Evolutionary conservation across 345 rosid genomes (phyloP).

Genomic region (Syzygium jambos): DNA sequence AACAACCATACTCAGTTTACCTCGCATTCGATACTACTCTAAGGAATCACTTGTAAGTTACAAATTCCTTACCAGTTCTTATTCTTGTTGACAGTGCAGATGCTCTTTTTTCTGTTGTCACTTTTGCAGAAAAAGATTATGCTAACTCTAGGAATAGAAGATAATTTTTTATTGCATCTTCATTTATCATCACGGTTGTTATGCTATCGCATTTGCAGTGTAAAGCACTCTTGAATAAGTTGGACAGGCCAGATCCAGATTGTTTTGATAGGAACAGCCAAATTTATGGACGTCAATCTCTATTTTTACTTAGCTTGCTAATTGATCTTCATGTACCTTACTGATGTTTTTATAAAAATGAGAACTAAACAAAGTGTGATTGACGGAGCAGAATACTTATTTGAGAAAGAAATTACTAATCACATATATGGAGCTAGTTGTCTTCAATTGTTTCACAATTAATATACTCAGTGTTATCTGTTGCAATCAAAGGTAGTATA

Average conservation of each 20-base stretch:
- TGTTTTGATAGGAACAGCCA: neutral
- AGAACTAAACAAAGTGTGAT: neutral
- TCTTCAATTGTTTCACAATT: neutral
- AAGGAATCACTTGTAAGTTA: slow-evolving; percentile 76
- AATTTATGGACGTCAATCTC: neutral
- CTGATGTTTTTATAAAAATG: neutral
- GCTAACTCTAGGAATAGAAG: neutral
- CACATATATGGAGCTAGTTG: neutral
- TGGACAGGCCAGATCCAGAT: neutral
- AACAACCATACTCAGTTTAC: slow-evolving; percentile 52
- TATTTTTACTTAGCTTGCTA: neutral
- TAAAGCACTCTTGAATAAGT: neutral
- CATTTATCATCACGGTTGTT: neutral
- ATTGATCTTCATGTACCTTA: neutral
- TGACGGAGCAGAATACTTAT: neutral
- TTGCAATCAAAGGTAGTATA: neutral
- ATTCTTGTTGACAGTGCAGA: neutral
- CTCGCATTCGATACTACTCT: slow-evolving; percentile 76
- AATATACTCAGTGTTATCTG: neutral
- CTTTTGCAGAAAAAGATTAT: neutral
- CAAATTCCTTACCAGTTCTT: neutral
- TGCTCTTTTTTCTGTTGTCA: neutral
- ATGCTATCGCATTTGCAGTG: neutral
- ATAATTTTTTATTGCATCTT: neutral
- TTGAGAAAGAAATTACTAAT: neutral